These are phyloP conservation scores for Yamadazyma aaseri DNA, from an alignment of 1,139 yeast genomes.

Conservation along the genomic window DNA sequence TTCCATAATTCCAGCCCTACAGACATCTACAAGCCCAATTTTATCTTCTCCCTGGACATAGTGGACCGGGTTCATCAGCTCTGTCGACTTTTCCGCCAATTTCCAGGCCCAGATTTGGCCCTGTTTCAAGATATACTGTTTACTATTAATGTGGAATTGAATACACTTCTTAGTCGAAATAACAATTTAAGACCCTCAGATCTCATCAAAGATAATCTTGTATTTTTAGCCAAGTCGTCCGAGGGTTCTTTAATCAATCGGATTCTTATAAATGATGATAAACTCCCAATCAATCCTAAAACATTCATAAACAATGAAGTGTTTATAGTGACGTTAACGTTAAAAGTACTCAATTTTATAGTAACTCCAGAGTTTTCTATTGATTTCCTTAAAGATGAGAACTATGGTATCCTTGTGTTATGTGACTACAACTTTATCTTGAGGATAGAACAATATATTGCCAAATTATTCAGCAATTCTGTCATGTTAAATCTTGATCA, in stretches of 20 bases:
- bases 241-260: constrained; percentile 6
- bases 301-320: constrained; percentile 23
- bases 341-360: constrained; percentile 23
- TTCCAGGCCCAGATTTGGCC: constrained; percentile 5
- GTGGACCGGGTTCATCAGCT: constrained; percentile 20
- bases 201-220: constrained; percentile 33
- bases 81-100: constrained; percentile 4
- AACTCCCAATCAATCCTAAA: constrained; percentile 10
- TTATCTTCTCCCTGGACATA: constrained; percentile 40
- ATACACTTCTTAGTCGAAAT: constrained; percentile 33
- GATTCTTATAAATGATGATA: constrained; percentile 9
- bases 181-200: constrained; percentile 29
- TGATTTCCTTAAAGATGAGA: constrained; percentile 33
- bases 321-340: constrained; percentile 32
- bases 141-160: constrained; percentile 36
- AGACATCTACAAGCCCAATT: constrained; percentile 40
- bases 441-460: constrained; percentile 30
- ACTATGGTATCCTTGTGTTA: constrained; percentile 27
- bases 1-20: constrained; percentile 15
- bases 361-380: constrained; percentile 18
- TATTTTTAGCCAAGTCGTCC: constrained; percentile 29
- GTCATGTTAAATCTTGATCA: neutral
- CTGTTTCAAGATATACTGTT: constrained; percentile 17
- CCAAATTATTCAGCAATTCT: constrained; percentile 6
- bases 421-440: constrained; percentile 29